A percentile compares a stretch with the other conserved stretches of the same genome.
These are phyloP conservation scores for Staphylotrichum tortipilum DNA, from an alignment of 495 filamentous ascomycete genomes.

Conservation along the genomic window DNA sequence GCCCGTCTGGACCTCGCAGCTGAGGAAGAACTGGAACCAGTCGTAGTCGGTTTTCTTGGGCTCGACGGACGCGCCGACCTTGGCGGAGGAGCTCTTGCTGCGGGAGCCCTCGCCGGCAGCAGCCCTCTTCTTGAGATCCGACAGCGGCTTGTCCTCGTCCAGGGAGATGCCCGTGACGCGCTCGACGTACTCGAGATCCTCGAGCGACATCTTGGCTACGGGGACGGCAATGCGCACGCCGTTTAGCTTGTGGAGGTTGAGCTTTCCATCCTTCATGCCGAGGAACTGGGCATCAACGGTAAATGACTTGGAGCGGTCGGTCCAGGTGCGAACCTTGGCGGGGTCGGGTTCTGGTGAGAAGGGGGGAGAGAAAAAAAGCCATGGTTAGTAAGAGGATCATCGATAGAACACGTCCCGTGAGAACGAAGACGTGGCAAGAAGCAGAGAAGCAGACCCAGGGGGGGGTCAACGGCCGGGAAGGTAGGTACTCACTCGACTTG, in stretches of 20 bases:
- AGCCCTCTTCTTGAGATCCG: constrained; percentile 54
- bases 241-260: constrained; percentile 95
- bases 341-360: constrained; percentile 63
- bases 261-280: constrained; percentile 87
- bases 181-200: constrained; percentile 94
- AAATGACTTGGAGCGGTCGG: constrained; percentile 88
- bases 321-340: constrained; percentile 83
- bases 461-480: no score
- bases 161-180: constrained; percentile 74
- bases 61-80: constrained; percentile 45
- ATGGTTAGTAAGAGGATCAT: no score
- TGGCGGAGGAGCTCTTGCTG: constrained; percentile 15
- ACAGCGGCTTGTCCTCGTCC: constrained; percentile 92
- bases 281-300: constrained; percentile 97
- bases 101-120: constrained; percentile 16
- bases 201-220: constrained; percentile 85
- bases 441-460: no score
- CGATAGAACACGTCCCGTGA: no score
- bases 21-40: constrained; percentile 98
- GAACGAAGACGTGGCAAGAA: no score
- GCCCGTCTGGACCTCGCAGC: constrained; percentile 80
- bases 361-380: no score
- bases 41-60: constrained; percentile 69
- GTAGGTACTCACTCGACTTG: constrained; percentile 77
- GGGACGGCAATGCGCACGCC: constrained; percentile 98